phyloP scores from a whole-genome alignment of 1,284 basidiomycete genomes.

The Gomphus bonarii region DNA sequence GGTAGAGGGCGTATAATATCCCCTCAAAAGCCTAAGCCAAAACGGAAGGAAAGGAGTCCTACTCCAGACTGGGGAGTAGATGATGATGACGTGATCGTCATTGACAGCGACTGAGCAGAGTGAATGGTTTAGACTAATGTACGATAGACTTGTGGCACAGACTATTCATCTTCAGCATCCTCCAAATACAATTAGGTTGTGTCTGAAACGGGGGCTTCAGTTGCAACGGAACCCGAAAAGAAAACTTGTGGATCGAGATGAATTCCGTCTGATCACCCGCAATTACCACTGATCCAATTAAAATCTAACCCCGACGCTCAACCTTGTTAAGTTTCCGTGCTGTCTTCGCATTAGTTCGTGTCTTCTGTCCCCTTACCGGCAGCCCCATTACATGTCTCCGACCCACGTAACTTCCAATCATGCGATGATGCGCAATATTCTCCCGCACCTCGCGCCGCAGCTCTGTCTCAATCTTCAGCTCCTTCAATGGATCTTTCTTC shows the following conservation, averaged over 20 bases:
- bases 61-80: conserved; percentile 71
- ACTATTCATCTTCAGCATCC: not conserved
- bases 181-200: not conserved
- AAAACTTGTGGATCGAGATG: not conserved
- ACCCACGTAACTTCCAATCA: conserved; percentile 84
- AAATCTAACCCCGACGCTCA: conserved; percentile 32
- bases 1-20: conserved; percentile 29
- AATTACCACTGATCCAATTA: not conserved
- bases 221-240: not conserved
- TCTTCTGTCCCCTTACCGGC: conserved; percentile 86
- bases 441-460: conserved; percentile 69
- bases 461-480: conserved; percentile 76
- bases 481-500: conserved; percentile 48
- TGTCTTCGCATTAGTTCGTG: conserved; percentile 76
- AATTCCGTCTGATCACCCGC: not conserved
- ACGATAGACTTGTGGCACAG: not conserved
- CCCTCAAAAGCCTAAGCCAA: conserved; percentile 23
- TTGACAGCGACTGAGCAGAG: conserved; percentile 48
- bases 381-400: conserved; percentile 80
- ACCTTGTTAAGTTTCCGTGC: conserved; percentile 78
- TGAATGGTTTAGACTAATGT: not conserved
- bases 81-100: conserved; percentile 58
- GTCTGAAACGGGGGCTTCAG: no score
- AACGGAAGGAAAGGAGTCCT: conserved; percentile 41
- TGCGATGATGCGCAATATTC: conserved; percentile 83